Conservation (phyloP, 2,329 filamentous ascomycete species). For the Fusarium floridanum region DNA sequence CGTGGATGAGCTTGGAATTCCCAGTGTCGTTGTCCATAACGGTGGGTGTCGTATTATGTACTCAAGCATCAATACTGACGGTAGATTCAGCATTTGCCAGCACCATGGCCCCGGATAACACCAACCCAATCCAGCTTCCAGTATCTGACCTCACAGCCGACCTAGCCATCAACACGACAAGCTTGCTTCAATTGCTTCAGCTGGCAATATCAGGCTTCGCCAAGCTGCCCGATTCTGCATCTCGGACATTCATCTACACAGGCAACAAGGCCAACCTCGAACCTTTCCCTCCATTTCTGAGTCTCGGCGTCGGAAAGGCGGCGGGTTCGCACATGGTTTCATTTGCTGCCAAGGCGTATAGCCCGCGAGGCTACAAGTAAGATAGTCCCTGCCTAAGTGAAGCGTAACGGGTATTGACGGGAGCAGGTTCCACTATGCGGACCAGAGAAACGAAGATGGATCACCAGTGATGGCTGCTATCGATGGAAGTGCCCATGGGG, state of each 20-base stretch:
- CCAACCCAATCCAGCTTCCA: not conserved
- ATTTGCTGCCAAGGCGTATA: not conserved
- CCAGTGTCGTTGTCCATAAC: not conserved
- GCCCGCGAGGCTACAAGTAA: conserved; percentile 6
- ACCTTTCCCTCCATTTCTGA: not conserved
- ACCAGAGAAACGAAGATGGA: conserved; percentile 22
- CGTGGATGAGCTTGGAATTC: not conserved
- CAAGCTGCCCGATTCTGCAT: not conserved
- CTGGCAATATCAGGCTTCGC: not conserved
- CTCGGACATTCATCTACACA: not conserved
- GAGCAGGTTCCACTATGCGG: conserved; percentile 25
- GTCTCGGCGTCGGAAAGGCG: not conserved
- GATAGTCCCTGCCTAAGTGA: fast-evolving
- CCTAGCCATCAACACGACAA: not conserved
- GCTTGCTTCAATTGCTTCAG: not conserved
- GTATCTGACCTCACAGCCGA: not conserved
- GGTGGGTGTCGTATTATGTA: not conserved
- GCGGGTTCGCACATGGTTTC: not conserved
- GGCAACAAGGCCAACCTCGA: not conserved
- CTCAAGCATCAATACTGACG: not conserved
- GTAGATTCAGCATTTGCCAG: not conserved
- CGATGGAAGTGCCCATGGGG: not conserved
- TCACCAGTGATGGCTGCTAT: conserved; percentile 9
- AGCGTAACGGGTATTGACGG: not conserved
- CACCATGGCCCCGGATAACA: not conserved